Conservation (phyloP, 73 alveolate species). For the Uronychia binucleata region DNA sequence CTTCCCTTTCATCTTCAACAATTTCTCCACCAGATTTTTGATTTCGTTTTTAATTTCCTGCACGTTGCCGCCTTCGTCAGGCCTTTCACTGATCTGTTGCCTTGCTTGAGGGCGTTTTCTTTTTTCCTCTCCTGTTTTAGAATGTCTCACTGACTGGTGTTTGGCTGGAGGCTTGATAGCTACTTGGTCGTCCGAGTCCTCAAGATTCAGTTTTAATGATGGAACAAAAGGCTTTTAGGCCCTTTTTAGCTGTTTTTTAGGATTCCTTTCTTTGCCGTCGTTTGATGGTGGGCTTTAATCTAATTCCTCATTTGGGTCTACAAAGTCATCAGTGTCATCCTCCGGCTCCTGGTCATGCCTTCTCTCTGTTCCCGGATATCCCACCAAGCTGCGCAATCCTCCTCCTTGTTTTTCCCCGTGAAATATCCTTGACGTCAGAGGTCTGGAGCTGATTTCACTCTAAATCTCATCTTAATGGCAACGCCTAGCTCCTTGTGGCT, state of each 20-base stretch:
- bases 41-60: background rate
- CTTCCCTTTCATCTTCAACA: background rate
- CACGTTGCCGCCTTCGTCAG: no score
- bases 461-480: no score
- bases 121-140: background rate
- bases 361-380: background rate
- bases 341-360: background rate
- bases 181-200: background rate
- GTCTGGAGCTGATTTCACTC: no score
- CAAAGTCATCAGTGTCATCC: background rate
- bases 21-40: background rate
- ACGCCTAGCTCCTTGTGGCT: no score
- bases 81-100: no score
- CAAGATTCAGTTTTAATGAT: background rate
- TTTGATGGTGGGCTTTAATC: background rate
- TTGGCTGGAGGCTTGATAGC: background rate
- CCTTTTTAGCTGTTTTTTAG: background rate
- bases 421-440: no score
- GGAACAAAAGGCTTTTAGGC: background rate
- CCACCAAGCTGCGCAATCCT: no score
- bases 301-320: background rate
- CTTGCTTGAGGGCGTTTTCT: background rate
- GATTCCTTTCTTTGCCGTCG: background rate
- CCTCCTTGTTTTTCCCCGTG: no score
- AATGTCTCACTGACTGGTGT: background rate